phyloP scores from a whole-genome alignment of 495 filamentous ascomycete species.

The Talaromyces thailandensis region DNA sequence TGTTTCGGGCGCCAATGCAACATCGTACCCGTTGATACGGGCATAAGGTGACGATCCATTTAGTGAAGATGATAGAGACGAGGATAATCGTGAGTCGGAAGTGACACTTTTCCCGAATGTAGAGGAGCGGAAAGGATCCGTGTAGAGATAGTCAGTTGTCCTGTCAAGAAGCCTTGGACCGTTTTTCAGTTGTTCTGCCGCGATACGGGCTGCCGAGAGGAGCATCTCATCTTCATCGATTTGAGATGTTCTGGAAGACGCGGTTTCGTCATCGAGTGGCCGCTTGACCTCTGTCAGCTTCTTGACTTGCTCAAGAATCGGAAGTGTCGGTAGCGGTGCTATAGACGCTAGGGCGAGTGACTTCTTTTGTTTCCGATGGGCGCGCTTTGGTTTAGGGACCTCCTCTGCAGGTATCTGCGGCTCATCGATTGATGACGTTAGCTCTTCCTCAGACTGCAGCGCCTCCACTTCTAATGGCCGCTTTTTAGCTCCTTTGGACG shows the following conservation, averaged over 20 bases:
- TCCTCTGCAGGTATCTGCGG: background rate
- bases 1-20: slow-evolving; percentile 29
- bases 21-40: slow-evolving; percentile 24
- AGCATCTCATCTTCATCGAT: slow-evolving; percentile 37
- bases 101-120: slow-evolving; percentile 18
- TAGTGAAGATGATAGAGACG: slow-evolving; percentile 6
- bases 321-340: slow-evolving; percentile 29
- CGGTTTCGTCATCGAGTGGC: slow-evolving; percentile 11
- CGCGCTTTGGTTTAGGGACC: background rate
- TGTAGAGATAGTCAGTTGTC: slow-evolving; percentile 10
- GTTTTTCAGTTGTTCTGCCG: slow-evolving; percentile 28
- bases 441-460: background rate
- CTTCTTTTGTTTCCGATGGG: slow-evolving; percentile 10
- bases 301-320: slow-evolving; percentile 26
- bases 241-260: slow-evolving; percentile 16
- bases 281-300: slow-evolving; percentile 18
- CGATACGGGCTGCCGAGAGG: slow-evolving; percentile 33
- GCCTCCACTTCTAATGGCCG: slow-evolving; percentile 1
- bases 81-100: background rate
- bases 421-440: background rate
- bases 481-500: background rate
- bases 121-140: slow-evolving; percentile 15
- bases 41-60: slow-evolving; percentile 18
- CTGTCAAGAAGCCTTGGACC: slow-evolving; percentile 27
- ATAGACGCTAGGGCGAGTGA: slow-evolving; percentile 24